phyloP scores from a whole-genome alignment of 2,329 filamentous ascomycete species.

The Grosmannia clavigera region DNA sequence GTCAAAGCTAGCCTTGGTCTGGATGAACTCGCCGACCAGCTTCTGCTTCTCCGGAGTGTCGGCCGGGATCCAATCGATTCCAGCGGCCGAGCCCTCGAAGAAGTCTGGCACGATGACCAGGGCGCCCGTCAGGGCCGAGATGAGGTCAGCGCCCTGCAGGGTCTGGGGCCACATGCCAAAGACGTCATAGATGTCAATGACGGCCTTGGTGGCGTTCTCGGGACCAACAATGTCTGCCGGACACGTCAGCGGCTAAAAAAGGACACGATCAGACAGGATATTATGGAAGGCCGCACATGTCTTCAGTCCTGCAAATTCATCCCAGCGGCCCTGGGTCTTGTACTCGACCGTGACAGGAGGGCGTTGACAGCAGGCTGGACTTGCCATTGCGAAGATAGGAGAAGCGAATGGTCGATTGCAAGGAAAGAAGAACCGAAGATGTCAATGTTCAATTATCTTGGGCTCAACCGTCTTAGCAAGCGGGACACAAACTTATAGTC shows the following conservation, averaged over 20 bases:
- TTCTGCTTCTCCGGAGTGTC: constrained; percentile 31
- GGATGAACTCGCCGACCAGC: constrained; percentile 3
- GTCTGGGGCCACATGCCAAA: constrained; percentile 33
- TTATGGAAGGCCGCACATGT: constrained; percentile 22
- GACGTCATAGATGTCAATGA: constrained; percentile 35
- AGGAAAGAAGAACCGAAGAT: neutral
- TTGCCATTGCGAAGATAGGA: constrained; percentile 8
- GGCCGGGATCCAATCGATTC: constrained; percentile 23
- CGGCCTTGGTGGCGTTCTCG: constrained; percentile 21
- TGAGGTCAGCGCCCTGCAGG: constrained; percentile 33
- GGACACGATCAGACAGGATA: constrained; percentile 1
- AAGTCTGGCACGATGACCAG: constrained; percentile 29
- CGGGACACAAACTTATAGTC: too few relatives aligned
- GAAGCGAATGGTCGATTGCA: neutral
- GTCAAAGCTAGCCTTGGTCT: constrained; percentile 17
- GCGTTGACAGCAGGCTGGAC: constrained; percentile 19
- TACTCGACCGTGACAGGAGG: constrained; percentile 28
- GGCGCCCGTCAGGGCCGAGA: constrained; percentile 23
- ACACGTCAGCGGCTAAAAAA: neutral
- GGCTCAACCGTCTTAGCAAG: neutral
- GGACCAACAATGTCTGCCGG: constrained; percentile 24
- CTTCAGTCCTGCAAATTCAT: constrained; percentile 26
- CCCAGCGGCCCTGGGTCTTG: constrained; percentile 26
- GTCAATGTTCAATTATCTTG: neutral
- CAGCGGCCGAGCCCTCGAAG: constrained; percentile 24